A percentile compares a stretch with the other conserved stretches of the same genome.
phyloP scores from a whole-genome alignment of 2,329 filamentous ascomycete genomes.

The Clonostachys chloroleuca region DNA sequence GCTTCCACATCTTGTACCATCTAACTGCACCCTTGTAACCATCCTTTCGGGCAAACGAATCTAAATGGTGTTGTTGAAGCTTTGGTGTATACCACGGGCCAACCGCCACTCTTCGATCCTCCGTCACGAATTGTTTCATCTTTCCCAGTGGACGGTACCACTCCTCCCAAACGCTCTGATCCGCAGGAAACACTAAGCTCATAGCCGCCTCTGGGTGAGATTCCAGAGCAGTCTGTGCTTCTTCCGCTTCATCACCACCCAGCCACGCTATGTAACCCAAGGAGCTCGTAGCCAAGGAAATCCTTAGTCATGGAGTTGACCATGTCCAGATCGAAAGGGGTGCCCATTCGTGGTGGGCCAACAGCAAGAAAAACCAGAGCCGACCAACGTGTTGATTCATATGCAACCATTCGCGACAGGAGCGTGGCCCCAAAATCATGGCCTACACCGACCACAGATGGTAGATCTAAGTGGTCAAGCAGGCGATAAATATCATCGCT shows the following conservation, averaged over 20 bases:
- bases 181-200: conserved; percentile 18
- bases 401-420: conserved; percentile 17
- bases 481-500: conserved; percentile 24
- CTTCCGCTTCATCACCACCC: conserved; percentile 2
- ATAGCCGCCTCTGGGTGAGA: conserved; percentile 14
- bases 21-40: conserved; percentile 20
- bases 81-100: conserved; percentile 16
- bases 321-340: conserved; percentile 17
- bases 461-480: conserved; percentile 18
- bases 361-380: conserved; percentile 20
- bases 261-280: conserved; percentile 25
- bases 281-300: conserved; percentile 17
- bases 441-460: conserved; percentile 32
- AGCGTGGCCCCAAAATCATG: conserved; percentile 28
- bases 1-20: conserved; percentile 23
- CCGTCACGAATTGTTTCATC: conserved; percentile 17
- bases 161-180: conserved; percentile 12
- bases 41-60: conserved; percentile 9
- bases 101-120: conserved; percentile 10
- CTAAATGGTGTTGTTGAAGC: conserved; percentile 13
- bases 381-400: conserved; percentile 11
- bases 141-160: conserved; percentile 18
- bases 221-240: conserved; percentile 12
- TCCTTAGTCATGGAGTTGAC: conserved; percentile 23
- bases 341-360: conserved; percentile 17